phyloP scores from a whole-genome alignment of 257 asterid species.

The Penstemon barbatus region DNA sequence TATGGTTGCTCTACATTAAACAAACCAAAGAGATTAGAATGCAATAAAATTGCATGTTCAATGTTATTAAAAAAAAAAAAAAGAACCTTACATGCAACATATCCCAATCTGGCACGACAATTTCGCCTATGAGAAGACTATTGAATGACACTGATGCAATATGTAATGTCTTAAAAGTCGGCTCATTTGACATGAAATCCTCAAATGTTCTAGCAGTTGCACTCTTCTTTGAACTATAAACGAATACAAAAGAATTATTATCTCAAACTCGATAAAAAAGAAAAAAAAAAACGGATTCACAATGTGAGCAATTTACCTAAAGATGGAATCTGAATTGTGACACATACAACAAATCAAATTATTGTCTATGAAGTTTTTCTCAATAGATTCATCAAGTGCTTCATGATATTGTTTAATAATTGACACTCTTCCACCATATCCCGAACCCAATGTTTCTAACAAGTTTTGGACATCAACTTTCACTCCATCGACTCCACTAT shows the following conservation, averaged over 20 bases:
- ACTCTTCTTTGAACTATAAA: constrained; percentile 25
- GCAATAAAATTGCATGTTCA: background rate
- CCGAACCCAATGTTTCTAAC: constrained; percentile 55
- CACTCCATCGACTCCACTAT: constrained; percentile 68
- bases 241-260: background rate
- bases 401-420: constrained; percentile 55
- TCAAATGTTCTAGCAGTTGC: constrained; percentile 59
- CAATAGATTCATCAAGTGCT: constrained; percentile 64
- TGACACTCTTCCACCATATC: constrained; percentile 72
- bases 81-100: constrained; percentile 51
- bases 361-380: constrained; percentile 49
- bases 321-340: constrained; percentile 58
- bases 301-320: constrained; percentile 31
- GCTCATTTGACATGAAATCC: constrained; percentile 57
- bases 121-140: constrained; percentile 56
- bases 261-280: background rate
- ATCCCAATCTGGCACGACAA: constrained; percentile 65
- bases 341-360: constrained; percentile 65
- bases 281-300: background rate
- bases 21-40: background rate
- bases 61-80: background rate
- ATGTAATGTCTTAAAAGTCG: constrained; percentile 47
- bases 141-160: constrained; percentile 53
- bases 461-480: constrained; percentile 77
- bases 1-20: constrained; percentile 42